Evolutionary conservation across 768 basidiomycete genomes (phyloP).

Genomic region (Mycena amicta): DNA sequence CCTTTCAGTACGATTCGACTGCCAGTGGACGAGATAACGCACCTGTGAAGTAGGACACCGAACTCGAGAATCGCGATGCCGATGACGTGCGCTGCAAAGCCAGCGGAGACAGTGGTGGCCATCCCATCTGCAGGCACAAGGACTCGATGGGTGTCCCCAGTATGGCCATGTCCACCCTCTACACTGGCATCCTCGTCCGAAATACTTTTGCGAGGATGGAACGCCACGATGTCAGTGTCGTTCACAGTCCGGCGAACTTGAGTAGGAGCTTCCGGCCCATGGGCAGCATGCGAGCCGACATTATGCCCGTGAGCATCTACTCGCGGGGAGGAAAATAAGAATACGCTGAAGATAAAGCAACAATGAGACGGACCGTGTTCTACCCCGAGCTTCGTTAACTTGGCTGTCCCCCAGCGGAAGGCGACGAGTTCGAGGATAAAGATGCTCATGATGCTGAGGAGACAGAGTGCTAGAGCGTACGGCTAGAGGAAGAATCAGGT

Average conservation of each 20-base stretch:
- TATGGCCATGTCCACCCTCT: too few relatives aligned
- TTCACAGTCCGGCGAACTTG: neutral
- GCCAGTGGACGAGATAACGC: neutral
- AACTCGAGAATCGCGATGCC: constrained; percentile 94
- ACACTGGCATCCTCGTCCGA: constrained; percentile 27
- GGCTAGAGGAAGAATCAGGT: constrained; percentile 51
- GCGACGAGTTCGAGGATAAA: constrained; percentile 87
- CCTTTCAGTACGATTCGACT: neutral
- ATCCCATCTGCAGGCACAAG: too few relatives aligned
- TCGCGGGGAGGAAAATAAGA: too few relatives aligned
- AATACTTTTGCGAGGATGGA: constrained; percentile 28
- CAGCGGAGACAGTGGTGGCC: constrained; percentile 41
- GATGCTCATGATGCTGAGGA: constrained; percentile 79
- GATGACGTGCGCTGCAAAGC: constrained; percentile 68
- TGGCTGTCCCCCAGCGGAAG: constrained; percentile 81
- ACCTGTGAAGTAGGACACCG: constrained; percentile 88
- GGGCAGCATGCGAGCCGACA: constrained; percentile 1
- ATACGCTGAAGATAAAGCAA: neutral
- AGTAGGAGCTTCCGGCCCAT: neutral
- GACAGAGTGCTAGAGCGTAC: constrained; percentile 78
- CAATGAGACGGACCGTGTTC: constrained; percentile 47
- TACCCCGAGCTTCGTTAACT: constrained; percentile 65
- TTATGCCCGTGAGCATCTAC: constrained; percentile 2
- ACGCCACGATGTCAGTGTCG: neutral
- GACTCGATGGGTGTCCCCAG: neutral